These are phyloP conservation scores for Podospora conica DNA, from an alignment of 495 filamentous ascomycete genomes.

Conservation along the genomic window DNA sequence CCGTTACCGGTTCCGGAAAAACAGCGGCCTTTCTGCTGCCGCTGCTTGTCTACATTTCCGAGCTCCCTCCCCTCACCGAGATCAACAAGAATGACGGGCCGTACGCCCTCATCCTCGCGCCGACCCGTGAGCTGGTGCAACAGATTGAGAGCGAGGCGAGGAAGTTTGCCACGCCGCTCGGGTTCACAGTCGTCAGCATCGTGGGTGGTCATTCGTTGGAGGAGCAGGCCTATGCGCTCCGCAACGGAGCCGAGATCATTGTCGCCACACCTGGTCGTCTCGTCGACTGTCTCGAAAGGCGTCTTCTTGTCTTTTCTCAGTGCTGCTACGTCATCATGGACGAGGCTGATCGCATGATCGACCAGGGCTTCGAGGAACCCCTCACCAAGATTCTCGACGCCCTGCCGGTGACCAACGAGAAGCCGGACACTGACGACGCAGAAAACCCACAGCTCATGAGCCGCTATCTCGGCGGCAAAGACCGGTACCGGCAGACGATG, in stretches of 20 bases:
- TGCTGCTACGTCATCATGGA: slow-evolving; percentile 98
- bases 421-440: slow-evolving; percentile 91
- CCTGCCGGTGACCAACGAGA: slow-evolving; percentile 91
- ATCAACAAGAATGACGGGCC: slow-evolving; percentile 91
- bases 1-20: slow-evolving; percentile 98
- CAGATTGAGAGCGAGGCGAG: slow-evolving; percentile 94
- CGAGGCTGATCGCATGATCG: slow-evolving; percentile 99
- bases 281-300: slow-evolving; percentile 92
- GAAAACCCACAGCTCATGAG: slow-evolving; percentile 83
- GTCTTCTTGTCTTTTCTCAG: slow-evolving; percentile 84
- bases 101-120: slow-evolving; percentile 92
- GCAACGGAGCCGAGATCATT: slow-evolving; percentile 97
- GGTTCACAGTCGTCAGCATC: slow-evolving; percentile 94
- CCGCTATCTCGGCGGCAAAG: slow-evolving; percentile 71
- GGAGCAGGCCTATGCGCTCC: slow-evolving; percentile 85
- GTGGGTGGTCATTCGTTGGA: slow-evolving; percentile 95
- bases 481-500: slow-evolving; percentile 96
- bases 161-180: slow-evolving; percentile 87
- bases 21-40: slow-evolving; percentile 94
- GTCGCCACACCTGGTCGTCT: slow-evolving; percentile 97
- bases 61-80: slow-evolving; percentile 79
- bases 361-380: slow-evolving; percentile 94
- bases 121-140: slow-evolving; percentile 96
- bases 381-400: slow-evolving; percentile 98
- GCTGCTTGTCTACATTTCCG: slow-evolving; percentile 92